These are phyloP conservation scores for Eucommia ulmoides DNA, from an alignment of 257 asterid genomes.

Conservation along the genomic window DNA sequence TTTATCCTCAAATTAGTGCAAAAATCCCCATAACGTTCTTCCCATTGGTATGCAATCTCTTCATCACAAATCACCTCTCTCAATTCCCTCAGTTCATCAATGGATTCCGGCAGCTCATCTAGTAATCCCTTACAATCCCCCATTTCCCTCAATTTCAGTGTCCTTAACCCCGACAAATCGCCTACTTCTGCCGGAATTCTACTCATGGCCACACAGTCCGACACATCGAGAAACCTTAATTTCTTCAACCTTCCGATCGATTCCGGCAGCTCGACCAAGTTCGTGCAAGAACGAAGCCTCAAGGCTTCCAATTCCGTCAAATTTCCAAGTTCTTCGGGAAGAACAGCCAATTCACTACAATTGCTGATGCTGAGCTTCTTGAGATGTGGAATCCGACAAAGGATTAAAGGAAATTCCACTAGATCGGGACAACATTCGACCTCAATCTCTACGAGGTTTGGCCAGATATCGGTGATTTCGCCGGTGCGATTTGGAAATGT, in stretches of 20 bases:
- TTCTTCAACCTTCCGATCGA: constrained; percentile 15
- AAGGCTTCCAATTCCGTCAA: constrained; percentile 16
- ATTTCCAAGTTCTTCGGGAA: constrained; percentile 21
- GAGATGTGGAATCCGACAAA: constrained; percentile 14
- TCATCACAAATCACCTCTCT: constrained; percentile 20
- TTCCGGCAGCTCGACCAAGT: constrained; percentile 9
- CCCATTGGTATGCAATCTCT: constrained; percentile 16
- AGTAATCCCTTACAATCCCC: constrained; percentile 18
- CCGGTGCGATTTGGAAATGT: constrained; percentile 13
- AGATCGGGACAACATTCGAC: no score
- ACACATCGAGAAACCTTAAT: constrained; percentile 16
- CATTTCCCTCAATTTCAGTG: constrained; percentile 20
- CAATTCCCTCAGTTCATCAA: constrained; percentile 11
- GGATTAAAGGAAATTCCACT: constrained; percentile 11
- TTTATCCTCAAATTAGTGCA: constrained; percentile 11
- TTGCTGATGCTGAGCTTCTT: constrained; percentile 19
- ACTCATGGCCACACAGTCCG: constrained; percentile 19
- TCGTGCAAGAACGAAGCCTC: constrained; percentile 24
- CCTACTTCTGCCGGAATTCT: constrained; percentile 12
- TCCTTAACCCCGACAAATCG: constrained; percentile 8
- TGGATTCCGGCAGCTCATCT: constrained; percentile 12
- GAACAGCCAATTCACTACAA: constrained; percentile 16
- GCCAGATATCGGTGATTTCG: constrained; percentile 10
- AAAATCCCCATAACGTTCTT: neutral
- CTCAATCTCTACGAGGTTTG: constrained; percentile 20